Base-by-base conservation (phyloP, 73 alveolate genomes). In the Paramecium bursaria region DNA sequence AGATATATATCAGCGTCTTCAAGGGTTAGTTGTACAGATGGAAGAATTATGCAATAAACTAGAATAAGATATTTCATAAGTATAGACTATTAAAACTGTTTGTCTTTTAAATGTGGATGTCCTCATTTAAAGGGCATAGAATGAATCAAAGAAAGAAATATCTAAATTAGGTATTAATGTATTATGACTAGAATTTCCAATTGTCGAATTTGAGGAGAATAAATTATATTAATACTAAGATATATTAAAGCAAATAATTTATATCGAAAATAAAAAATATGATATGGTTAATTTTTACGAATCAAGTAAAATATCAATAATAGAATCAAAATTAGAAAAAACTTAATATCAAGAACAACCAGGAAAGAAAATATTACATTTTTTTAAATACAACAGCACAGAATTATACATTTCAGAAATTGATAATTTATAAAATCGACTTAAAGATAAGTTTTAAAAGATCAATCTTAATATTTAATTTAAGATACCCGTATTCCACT, bases 121-220 rank as follows among this genome's bases (percentile, higher is more conserved):
- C 33, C 22, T 67, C 26, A 39, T 67, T 31, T 42, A 67, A 27
- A 25, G 42, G 2, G 15, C 60, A 9, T 30, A 67, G 17, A 31
- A 31, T 15, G 82, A 67, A 30, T 22, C 82, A 1, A 25, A 31
- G 3, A 67, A 67, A 35, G 82, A 67, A 42, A 39, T 67, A 31
- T 19, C 10, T 27, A 67, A 67, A 67, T 67, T 67, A 30, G 14
- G 82, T 67, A 67, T 19, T 39, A 25, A 15, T n/a, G 4, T 14
- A 5, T 2, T 33, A 39, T 3, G 15, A 1, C 2, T 2, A 67
- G 82, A 67, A 42, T 67, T 67, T 67, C 82, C 82, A 19, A 31
- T 67, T 0, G 48, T 67, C 10, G 39, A 39, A 15, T 22, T 67
- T 13, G 49, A 39, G 49, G 49, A 11, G 5, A 11, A 39, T 11